Evolutionary conservation across 73 alveolate genomes (phyloP).

Genomic region (Paramecium sexaurelia): DNA sequence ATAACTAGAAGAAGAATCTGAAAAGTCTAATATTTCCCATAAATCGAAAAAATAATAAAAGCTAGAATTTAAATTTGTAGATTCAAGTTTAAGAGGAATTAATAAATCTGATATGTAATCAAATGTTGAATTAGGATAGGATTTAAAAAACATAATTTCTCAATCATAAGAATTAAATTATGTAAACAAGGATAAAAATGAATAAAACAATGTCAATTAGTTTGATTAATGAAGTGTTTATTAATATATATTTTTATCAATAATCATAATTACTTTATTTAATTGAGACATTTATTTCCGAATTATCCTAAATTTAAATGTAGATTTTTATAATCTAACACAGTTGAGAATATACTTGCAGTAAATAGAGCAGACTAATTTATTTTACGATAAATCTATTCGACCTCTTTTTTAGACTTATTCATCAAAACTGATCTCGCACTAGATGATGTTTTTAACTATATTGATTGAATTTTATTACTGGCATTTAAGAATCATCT

Average conservation of each 20-base stretch:
- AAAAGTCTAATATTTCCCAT: not conserved
- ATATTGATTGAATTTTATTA: not conserved
- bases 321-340: slow-evolving; percentile 9
- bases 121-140: not conserved
- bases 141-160: not conserved
- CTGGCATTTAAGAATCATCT: not conserved
- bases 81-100: not conserved
- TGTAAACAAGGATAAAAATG: not conserved
- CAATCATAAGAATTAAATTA: not conserved
- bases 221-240: not conserved
- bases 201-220: not conserved
- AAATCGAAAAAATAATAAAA: not conserved
- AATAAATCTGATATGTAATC: not conserved
- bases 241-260: not conserved
- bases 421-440: not conserved
- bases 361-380: slow-evolving; percentile 7
- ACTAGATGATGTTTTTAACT: slow-evolving; percentile 12
- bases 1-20: not conserved
- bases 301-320: not conserved
- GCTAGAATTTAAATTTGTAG: not conserved
- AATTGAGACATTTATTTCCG: not conserved
- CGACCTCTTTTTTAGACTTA: slow-evolving; percentile 1
- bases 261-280: not conserved
- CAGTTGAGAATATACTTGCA: not conserved
- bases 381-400: not conserved